Percentiles rank a stretch among this genome's conserved stretches.
These are phyloP conservation scores for Trypanosoma platydactyli DNA, from an alignment of 208 protist genomes.

Conservation along the genomic window DNA sequence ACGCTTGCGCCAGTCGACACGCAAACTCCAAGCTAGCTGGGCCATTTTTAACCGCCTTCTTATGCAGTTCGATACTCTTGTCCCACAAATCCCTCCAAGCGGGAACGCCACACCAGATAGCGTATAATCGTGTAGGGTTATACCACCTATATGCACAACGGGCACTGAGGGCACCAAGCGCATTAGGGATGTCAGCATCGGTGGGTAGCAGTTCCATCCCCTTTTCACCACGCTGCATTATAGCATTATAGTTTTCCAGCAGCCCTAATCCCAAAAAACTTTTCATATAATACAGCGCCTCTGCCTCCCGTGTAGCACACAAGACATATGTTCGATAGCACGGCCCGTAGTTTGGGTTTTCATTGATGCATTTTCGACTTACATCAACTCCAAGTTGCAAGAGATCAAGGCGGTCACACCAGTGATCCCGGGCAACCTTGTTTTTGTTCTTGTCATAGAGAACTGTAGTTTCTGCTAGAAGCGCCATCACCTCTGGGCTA, in stretches of 20 bases:
- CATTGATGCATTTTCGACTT: conserved; percentile 87
- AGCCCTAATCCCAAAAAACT: conserved; percentile 65
- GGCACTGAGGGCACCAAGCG: conserved; percentile 69
- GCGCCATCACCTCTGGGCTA: conserved; percentile 81
- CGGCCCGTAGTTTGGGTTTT: conserved; percentile 78
- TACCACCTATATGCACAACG: conserved; percentile 80
- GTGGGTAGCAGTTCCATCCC: conserved; percentile 65
- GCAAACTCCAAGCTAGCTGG: conserved; percentile 78
- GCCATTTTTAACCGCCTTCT: conserved; percentile 61
- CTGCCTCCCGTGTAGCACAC: conserved; percentile 68
- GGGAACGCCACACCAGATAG: conserved; percentile 59
- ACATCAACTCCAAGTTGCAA: conserved; percentile 84
- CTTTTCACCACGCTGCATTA: conserved; percentile 64
- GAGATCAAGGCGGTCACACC: conserved; percentile 82
- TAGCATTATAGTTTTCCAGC: conserved; percentile 81
- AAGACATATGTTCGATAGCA: conserved; percentile 86
- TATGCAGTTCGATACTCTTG: conserved; percentile 57
- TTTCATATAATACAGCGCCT: conserved; percentile 82
- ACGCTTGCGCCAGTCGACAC: conserved; percentile 78
- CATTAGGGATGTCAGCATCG: conserved; percentile 73
- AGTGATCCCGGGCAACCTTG: conserved; percentile 76
- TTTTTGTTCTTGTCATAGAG: conserved; percentile 87
- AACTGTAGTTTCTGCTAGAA: conserved; percentile 73
- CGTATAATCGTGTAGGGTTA: conserved; percentile 58
- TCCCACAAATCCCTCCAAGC: conserved; percentile 40